phyloP scores from a whole-genome alignment of 805 yeast species.

The Danielozyma ontarioensis region DNA sequence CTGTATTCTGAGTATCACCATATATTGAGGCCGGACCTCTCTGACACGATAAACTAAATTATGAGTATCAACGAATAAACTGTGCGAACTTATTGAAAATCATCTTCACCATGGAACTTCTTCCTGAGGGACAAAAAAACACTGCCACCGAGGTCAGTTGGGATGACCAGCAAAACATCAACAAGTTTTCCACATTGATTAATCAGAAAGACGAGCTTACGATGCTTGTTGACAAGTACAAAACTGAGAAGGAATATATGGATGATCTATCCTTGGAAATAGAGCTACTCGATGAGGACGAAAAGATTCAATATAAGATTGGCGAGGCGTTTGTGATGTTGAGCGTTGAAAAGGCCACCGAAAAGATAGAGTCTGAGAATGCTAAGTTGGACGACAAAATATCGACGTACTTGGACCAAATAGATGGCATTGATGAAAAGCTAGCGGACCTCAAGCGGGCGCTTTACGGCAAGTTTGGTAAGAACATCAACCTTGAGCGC shows the following conservation, averaged over 20 bases:
- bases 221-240: conserved; percentile 42
- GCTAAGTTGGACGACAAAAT: conserved; percentile 50
- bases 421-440: conserved; percentile 49
- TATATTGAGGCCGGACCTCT: conserved; percentile 17
- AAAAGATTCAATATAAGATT: conserved; percentile 64
- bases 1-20: conserved; percentile 31
- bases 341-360: conserved; percentile 61
- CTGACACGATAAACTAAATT: too few relatives aligned
- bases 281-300: conserved; percentile 77
- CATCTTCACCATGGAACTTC: conserved; percentile 32
- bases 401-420: conserved; percentile 37
- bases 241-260: conserved; percentile 76
- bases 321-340: conserved; percentile 79
- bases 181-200: conserved; percentile 80
- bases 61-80: too few relatives aligned
- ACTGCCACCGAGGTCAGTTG: conserved; percentile 57
- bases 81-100: too few relatives aligned
- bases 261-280: conserved; percentile 84
- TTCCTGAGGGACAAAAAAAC: conserved; percentile 54
- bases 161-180: conserved; percentile 88
- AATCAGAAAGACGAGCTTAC: conserved; percentile 58
- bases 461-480: conserved; percentile 87
- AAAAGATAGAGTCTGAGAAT: conserved; percentile 59
- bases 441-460: conserved; percentile 60
- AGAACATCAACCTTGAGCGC: conserved; percentile 78